phyloP scores from a whole-genome alignment of 352 stramenopile genomes.

The Phytophthora tubulina region DNA sequence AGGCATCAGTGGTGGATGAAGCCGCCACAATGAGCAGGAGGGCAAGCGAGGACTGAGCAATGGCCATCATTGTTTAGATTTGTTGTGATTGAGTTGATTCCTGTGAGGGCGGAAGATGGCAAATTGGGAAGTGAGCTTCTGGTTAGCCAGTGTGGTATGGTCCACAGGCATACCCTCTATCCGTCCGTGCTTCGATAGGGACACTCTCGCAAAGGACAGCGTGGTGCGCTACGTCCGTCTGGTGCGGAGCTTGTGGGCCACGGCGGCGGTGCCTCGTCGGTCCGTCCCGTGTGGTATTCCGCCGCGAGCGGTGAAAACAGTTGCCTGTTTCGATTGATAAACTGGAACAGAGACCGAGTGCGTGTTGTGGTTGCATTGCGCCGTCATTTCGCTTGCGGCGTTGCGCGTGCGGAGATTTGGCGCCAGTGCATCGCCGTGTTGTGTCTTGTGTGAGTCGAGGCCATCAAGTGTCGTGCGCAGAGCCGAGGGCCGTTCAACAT shows the following conservation, averaged over 20 bases:
- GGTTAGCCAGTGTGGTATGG: neutral
- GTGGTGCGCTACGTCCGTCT: conserved; percentile 3
- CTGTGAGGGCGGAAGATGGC: conserved; percentile 8
- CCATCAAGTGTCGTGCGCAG: conserved; percentile 22
- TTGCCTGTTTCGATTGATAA: conserved; percentile 12
- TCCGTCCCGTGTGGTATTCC: conserved; percentile 28
- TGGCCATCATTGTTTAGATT: conserved; percentile 22
- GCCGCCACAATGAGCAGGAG: conserved; percentile 28
- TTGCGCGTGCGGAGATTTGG: neutral
- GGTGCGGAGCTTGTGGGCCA: conserved; percentile 27
- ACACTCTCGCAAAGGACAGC: conserved; percentile 3
- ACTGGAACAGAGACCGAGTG: conserved; percentile 10
- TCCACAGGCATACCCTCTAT: neutral
- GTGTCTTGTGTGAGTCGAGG: conserved; percentile 27
- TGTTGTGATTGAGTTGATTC: neutral
- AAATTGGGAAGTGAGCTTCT: conserved; percentile 18
- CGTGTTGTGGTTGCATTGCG: conserved; percentile 16
- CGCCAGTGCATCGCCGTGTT: conserved; percentile 18
- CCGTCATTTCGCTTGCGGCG: conserved; percentile 12
- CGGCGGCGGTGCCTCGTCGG: conserved; percentile 16
- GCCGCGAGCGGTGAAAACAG: conserved; percentile 31
- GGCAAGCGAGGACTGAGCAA: conserved; percentile 34
- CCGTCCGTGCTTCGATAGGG: neutral
- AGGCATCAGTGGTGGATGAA: conserved; percentile 18
- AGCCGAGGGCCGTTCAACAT: conserved; percentile 26